Conservation (phyloP, 805 yeast species). For the Teunomyces gatunensis region DNA sequence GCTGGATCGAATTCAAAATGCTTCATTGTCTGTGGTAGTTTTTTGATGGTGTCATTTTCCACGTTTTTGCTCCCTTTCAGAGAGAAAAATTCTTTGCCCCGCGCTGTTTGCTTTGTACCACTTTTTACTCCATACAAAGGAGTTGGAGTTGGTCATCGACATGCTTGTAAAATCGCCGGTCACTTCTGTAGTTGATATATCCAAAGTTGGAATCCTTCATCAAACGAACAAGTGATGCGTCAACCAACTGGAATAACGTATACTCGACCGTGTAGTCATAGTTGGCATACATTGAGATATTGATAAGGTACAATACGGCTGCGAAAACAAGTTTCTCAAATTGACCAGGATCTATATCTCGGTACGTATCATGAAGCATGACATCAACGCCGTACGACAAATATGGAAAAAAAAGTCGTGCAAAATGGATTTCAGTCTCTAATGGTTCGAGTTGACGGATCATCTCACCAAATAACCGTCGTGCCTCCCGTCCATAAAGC, state of each 20-base stretch:
- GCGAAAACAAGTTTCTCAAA: conserved; percentile 1
- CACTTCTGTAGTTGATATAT: conserved; percentile 1
- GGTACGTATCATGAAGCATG: background rate
- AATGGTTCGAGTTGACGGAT: background rate
- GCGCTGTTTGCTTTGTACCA: background rate
- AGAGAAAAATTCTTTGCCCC: background rate
- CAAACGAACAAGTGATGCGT: background rate
- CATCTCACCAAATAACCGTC: background rate
- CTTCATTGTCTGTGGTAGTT: conserved; percentile 11
- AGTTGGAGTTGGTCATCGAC: background rate
- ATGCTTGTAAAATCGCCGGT: background rate
- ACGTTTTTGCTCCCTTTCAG: background rate
- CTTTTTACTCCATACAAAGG: background rate
- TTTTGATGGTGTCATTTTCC: background rate
- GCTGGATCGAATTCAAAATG: conserved; percentile 15
- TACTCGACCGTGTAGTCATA: background rate
- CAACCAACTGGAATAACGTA: background rate
- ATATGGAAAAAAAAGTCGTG: background rate
- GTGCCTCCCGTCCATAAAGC: background rate
- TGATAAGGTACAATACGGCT: conserved; percentile 1
- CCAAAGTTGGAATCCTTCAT: conserved; percentile 2
- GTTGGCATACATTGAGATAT: conserved; percentile 2
- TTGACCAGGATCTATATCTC: background rate
- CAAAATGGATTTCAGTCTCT: background rate
- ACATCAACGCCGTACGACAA: background rate